Base-by-base conservation (phyloP, 1,284 basidiomycete species). In the Neolentinus lepideus region DNA sequence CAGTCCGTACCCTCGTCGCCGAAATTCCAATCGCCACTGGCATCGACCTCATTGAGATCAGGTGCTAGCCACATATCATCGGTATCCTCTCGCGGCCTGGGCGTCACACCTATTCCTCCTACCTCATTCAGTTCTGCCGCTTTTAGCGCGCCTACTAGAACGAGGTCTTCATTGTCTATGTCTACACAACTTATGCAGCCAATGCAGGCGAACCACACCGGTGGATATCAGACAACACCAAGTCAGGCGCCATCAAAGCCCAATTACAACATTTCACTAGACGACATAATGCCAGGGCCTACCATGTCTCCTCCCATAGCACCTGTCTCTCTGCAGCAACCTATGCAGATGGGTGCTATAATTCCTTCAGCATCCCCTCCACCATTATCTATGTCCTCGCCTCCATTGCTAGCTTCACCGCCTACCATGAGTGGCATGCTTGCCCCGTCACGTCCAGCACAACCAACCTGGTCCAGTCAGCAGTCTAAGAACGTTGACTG, bases 401-500 rank as follows among this genome's bases (percentile, higher is more conserved):
- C 73, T 29, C 72, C 76, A 14, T 54, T 67, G 45, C 70, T 71
- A 53, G 64, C 71, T 0, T 64, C 72, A 1, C 68, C 71, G 22
- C 71, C 74, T 33, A 66, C 69, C 11, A 81, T 84, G 75, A 71
- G 75, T 25, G 72, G 72, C 54, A 65, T 88, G 52, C 68, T 89
- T 16, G 71, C 78, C 11, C 86, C 85, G 1, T 83, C 81, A 11
- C 79, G 75, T 63, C 79, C 81, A 31, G 63, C 77, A 35, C 79
- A 80, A 58, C 73, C 78, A 19, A 68, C 75, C 19, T 78, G 78
- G 71, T 68, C 67, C 61, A 54, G 59, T 72, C 19, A 81, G 77
- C 55, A 79, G 76, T 56, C 66, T 77, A 14, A 74, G 31, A 84
- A 84, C 61, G 76, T 81, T 60, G 84, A 85, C 58, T 90, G 86